These are phyloP conservation scores for Santalum album DNA, from an alignment of 164 flowering plant genomes.

Conservation along the genomic window DNA sequence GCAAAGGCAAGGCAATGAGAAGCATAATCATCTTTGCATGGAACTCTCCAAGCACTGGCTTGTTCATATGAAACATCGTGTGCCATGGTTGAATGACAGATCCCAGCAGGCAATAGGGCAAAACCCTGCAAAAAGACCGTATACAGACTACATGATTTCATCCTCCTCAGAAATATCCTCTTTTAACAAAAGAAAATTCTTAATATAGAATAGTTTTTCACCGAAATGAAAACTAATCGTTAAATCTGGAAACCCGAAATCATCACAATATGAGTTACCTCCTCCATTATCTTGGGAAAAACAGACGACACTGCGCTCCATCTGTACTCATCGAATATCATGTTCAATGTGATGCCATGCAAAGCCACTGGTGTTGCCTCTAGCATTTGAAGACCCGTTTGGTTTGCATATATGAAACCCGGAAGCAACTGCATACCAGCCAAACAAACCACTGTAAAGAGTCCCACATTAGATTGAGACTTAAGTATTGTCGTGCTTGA, in stretches of 20 bases:
- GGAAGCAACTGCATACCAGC: slow-evolving; percentile 49
- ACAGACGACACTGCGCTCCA: neutral
- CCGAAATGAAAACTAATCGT: too few species aligned
- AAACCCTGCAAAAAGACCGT: neutral
- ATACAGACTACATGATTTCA: neutral
- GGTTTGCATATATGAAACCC: slow-evolving; percentile 76
- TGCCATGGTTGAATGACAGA: neutral
- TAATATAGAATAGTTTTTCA: too few species aligned
- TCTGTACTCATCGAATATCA: slow-evolving; percentile 49
- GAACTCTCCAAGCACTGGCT: neutral
- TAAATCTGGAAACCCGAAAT: too few species aligned
- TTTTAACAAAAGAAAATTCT: too few species aligned
- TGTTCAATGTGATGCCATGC: slow-evolving; percentile 66
- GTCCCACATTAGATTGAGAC: neutral
- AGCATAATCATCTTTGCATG: neutral
- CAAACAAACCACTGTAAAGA: neutral
- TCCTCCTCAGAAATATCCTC: neutral
- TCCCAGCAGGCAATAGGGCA: neutral
- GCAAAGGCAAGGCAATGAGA: neutral
- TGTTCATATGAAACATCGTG: neutral
- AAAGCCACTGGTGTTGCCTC: slow-evolving; percentile 77
- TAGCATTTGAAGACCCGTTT: slow-evolving; percentile 85
- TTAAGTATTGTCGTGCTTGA: neutral
- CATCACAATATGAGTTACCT: neutral
- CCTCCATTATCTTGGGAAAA: neutral